Conservation (phyloP, 345 rosid genomes). For the Hibiscus trionum region DNA sequence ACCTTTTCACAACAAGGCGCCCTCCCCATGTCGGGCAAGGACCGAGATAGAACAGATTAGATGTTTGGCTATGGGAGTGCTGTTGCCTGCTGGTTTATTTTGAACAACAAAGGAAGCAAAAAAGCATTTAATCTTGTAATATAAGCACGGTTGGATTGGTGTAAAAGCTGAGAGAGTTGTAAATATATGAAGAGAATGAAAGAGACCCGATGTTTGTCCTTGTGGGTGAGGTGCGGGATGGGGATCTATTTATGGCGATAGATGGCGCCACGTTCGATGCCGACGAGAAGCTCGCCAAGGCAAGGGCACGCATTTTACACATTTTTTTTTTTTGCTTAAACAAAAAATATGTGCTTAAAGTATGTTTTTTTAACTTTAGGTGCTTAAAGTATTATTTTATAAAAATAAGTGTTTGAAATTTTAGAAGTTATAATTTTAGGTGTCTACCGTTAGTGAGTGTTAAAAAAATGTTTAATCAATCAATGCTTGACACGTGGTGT, state of each 20-base stretch:
- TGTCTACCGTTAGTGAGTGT: no score
- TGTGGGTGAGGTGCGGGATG: background rate
- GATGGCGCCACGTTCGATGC: background rate
- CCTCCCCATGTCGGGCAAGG: slow-evolving; percentile 41
- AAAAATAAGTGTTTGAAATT: no score
- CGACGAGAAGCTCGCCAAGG: background rate
- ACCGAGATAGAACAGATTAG: background rate
- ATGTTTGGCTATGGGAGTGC: background rate
- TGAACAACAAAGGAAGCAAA: background rate
- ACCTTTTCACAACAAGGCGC: slow-evolving; percentile 66
- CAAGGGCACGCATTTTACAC: background rate
- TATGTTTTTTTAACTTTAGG: no score
- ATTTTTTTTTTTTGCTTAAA: no score
- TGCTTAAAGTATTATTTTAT: no score
- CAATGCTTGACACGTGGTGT: no score
- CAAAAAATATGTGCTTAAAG: no score
- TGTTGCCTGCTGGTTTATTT: background rate
- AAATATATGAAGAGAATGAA: background rate
- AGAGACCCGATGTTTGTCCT: background rate
- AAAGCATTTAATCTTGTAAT: no score
- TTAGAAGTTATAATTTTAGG: no score
- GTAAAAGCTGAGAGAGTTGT: no score
- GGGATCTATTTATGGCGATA: background rate
- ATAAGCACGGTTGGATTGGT: background rate
- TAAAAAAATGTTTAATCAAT: no score